phyloP scores from a whole-genome alignment of 2,329 filamentous ascomycete genomes.

The Xylariomycetidae sp. region DNA sequence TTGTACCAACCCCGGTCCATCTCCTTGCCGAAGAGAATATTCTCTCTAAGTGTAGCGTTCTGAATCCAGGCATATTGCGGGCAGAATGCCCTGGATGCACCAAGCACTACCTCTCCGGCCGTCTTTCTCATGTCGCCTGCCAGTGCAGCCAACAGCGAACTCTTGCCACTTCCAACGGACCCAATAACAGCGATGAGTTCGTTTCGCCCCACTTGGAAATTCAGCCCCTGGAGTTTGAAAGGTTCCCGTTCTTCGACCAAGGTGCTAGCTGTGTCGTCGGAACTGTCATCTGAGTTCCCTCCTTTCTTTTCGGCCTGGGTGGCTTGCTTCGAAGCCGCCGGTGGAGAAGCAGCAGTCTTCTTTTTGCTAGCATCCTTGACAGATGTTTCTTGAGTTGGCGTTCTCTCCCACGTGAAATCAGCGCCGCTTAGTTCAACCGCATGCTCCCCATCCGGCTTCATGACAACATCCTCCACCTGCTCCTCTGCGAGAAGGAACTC shows the following conservation, averaged over 20 bases:
- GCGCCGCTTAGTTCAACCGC: constrained; percentile 69
- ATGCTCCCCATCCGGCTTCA: constrained; percentile 53
- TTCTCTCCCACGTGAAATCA: constrained; percentile 83
- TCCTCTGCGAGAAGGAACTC: constrained; percentile 88
- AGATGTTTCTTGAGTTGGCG: constrained; percentile 51
- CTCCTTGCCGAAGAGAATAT: constrained; percentile 84
- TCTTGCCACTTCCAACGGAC: constrained; percentile 86
- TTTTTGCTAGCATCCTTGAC: constrained; percentile 44
- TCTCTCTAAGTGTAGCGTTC: constrained; percentile 80
- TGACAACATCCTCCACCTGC: constrained; percentile 62
- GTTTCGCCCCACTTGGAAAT: constrained; percentile 64
- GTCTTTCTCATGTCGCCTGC: constrained; percentile 93
- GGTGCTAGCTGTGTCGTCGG: constrained; percentile 49
- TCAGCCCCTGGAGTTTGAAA: constrained; percentile 67
- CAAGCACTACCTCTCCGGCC: constrained; percentile 65
- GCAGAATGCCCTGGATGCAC: constrained; percentile 81
- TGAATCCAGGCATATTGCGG: constrained; percentile 98
- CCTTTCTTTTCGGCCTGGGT: constrained; percentile 19
- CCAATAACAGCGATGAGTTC: constrained; percentile 85
- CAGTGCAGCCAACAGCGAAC: constrained; percentile 78
- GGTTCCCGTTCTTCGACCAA: constrained; percentile 57
- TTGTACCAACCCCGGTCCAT: constrained; percentile 76
- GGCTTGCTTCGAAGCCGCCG: constrained; percentile 28
- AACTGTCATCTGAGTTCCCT: constrained; percentile 37
- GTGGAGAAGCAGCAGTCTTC: constrained; percentile 32